Evolutionary conservation across 2,329 filamentous ascomycete genomes (phyloP).

Genomic region (Aspergillus sp.): DNA sequence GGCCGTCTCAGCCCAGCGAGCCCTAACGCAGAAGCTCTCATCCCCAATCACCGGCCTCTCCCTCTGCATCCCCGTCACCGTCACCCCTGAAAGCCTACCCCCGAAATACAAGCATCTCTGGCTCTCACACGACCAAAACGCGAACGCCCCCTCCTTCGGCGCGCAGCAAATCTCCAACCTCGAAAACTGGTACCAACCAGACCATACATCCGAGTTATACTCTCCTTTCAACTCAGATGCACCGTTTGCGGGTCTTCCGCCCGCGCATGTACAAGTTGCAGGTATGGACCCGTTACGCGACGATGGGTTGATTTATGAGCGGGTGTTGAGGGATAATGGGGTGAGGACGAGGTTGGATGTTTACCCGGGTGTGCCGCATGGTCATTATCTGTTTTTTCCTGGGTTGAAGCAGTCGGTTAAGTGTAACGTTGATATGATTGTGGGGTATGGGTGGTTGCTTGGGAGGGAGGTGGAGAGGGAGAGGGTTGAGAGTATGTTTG

Average conservation of each 20-base stretch:
- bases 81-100: conserved; percentile 26
- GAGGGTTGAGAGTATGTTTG: neutral
- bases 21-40: conserved; percentile 36
- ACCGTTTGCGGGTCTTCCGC: conserved; percentile 4
- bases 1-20: conserved; percentile 34
- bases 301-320: conserved; percentile 51
- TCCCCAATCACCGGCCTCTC: conserved; percentile 46
- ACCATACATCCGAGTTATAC: conserved; percentile 6
- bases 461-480: neutral
- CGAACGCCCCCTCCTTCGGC: conserved; percentile 30
- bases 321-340: conserved; percentile 40
- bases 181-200: conserved; percentile 26
- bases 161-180: conserved; percentile 13
- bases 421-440: conserved; percentile 8
- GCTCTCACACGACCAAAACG: conserved; percentile 41
- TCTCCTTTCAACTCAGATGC: conserved; percentile 5
- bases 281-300: conserved; percentile 50
- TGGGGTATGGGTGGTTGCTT: conserved; percentile 10
- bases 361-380: conserved; percentile 41
- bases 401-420: conserved; percentile 7
- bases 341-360: conserved; percentile 43
- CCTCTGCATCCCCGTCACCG: conserved; percentile 38
- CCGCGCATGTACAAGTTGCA: conserved; percentile 46
- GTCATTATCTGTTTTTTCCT: conserved; percentile 9
- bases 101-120: conserved; percentile 37